Evolutionary conservation across 2,329 filamentous ascomycete species (phyloP), one percentile per base, ranked within the genome.

Genomic region (Sporothrix humicola): DNA sequence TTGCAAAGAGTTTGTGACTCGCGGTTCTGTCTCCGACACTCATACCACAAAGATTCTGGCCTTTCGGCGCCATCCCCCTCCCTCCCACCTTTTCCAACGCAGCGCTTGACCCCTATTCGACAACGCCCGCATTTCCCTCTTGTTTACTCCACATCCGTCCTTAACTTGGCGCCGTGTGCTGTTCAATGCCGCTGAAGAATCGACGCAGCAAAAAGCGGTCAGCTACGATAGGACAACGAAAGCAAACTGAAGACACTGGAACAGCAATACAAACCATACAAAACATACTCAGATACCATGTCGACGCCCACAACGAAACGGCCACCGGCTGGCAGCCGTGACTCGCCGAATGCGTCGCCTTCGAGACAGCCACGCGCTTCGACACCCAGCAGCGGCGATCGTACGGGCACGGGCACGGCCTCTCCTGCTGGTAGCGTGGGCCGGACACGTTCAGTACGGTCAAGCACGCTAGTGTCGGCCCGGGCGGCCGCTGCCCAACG

Each of bases 381-480:
- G 68, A 85, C 87, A 44, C 84, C 86, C 74, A 73, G 66, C 74
- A 74, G 66, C 48, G 66, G 73, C 8, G 68, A 69, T 63, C 58
- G 73, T 9, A 20, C 72, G 37, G 71, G 75, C 42, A 72, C 72
- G 9, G 74, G 72, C 31, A 81, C 85, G 44, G 82, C 84, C 75
- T 82, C 84, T 69, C 82, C 83, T 37, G 79, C 82, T 58, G 80
- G 79, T 71, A 80, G 79, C 66, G 81, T 83, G 75, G 84, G 86
- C 72, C 87, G 91, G 75, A 90, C 87, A 65, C 88, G 91, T 75
- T 93, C 93, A 15, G 84, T 89, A 75, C 89, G 92, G 78, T 84
- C 84, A 48, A 87, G 86, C 72, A 88, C 87, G n/a, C 89, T 91
- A 46, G 88, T 93, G 26, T 93, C 93, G 75, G 92, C 92, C 74